Evolutionary conservation across 169 alveolate genomes (phyloP), one percentile per base, ranked within the genome.

Genomic region (Plasmodium knowlesi): DNA sequence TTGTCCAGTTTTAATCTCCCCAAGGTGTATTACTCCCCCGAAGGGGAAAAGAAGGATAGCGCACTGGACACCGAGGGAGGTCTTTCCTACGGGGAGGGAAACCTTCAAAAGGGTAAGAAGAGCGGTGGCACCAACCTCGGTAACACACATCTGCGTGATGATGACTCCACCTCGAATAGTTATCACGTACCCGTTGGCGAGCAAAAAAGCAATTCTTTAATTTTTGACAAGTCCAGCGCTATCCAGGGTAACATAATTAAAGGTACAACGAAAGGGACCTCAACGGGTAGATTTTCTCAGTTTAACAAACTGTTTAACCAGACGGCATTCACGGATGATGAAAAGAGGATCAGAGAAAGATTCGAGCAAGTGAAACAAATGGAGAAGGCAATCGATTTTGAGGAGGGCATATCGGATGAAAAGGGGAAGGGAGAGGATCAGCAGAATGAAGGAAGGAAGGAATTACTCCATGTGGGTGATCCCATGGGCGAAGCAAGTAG

Each of bases 361-460:
- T 88, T 88, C 50, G 84, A 78, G 54, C 41, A 88, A 88, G 34
- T 88, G 34, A 79, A 73, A 88, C 46, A 54, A n/a, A 78, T 88
- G 46, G 82, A 70, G 50, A 88, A 79, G 25, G 14, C 78, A 34
- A 78, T 88, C 73, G 53, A 39, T 19, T 78, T 41, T 34, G 57
- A 88, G 30, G 32, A 57, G 5, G 50, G 73, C 8, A 25, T 39
- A 19, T 61, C 32, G 10, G 79, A 32, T 5, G 46, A 67, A 3
- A 70, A 28, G 22, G 74, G 28, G 37, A 25, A 81, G 37, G 72
- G 25, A 8, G 22, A 28, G 37, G 61, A 81, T 9, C 30, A 19
- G 43, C 37, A 74, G 67, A 82, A 82, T 5, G 80, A 57, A 30
- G 22, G 54, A 57, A 50, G 71, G 12, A 54, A 54, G 16, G 53